These are phyloP conservation scores for Starmerella floris DNA, from an alignment of 805 yeast species.

Conservation along the genomic window DNA sequence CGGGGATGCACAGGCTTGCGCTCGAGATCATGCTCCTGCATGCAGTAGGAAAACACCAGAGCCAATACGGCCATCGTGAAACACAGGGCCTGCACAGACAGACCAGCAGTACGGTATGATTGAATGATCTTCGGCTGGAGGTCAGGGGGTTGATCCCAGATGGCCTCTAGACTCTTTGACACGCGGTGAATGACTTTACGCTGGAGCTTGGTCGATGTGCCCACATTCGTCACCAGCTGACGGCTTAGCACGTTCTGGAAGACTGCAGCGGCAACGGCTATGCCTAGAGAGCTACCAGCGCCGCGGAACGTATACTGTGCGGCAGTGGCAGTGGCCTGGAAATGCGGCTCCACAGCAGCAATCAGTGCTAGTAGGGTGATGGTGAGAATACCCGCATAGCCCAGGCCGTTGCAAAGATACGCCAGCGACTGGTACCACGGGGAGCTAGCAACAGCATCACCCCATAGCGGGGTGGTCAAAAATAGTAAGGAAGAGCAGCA, in stretches of 20 bases:
- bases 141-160: slow-evolving; percentile 35
- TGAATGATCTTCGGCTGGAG: slow-evolving; percentile 32
- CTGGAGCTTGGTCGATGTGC: slow-evolving; percentile 28
- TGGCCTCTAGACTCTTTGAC: slow-evolving; percentile 39
- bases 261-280: slow-evolving; percentile 52
- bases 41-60: slow-evolving; percentile 32
- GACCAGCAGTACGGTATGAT: slow-evolving; percentile 39
- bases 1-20: slow-evolving; percentile 4
- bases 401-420: slow-evolving; percentile 43
- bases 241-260: slow-evolving; percentile 39
- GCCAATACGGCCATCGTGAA: slow-evolving; percentile 33
- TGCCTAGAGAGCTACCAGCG: slow-evolving; percentile 77
- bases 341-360: slow-evolving; percentile 53
- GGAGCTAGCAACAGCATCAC: slow-evolving; percentile 46
- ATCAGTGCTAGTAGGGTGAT: slow-evolving; percentile 62
- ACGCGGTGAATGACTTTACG: slow-evolving; percentile 31
- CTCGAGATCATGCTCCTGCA: slow-evolving; percentile 38
- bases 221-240: slow-evolving; percentile 23
- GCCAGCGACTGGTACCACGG: slow-evolving; percentile 34
- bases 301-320: slow-evolving; percentile 81
- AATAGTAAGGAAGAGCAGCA: slow-evolving; percentile 37
- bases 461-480: slow-evolving; percentile 27
- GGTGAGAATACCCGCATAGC: slow-evolving; percentile 55
- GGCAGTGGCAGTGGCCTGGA: slow-evolving; percentile 77
- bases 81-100: slow-evolving; percentile 38